Base-by-base conservation (phyloP, 2,329 filamentous ascomycete genomes). In the Beauveria medogensis region DNA sequence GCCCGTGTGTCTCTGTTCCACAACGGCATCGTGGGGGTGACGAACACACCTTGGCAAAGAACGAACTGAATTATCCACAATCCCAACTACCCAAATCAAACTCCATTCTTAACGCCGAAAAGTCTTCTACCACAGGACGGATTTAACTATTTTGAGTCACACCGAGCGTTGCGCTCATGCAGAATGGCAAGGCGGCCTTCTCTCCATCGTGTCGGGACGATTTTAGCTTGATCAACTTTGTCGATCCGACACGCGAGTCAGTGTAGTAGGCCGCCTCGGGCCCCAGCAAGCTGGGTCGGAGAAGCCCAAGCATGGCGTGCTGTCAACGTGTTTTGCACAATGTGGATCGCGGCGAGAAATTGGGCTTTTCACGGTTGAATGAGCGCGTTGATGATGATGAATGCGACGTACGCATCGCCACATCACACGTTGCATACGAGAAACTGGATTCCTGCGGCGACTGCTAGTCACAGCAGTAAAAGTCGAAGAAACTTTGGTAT, bases 71-170 rank as follows among this genome's bases (percentile, higher is more conserved):
- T 20, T 14, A 18, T 24, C 55, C 55, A 50, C 55, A 57, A 41
- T 50, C 55, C 54, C 54, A 37, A 37, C 26, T 22, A 5, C 20
- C 7, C n/a, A 22, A 12, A 12, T 26, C 26, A 40, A 40, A n/a
- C 43, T 57, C 20, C 22, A 50, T 41, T 8, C 30, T 50, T 57
- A 57, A 57, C 55, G 55, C 55, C 55, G 55, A 57, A 28, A 8
- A 9, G 16, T 2, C 22, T 41, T 50, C 22, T 20, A 9, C 20
- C 30, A 10, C 43, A 18, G 9, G 24, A 18, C 55, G 46, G 55
- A n/a, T 50, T 56, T 57, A 22, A 22, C 22, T 22, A 2, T 37
- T 2, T 50, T 57, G 44, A 50, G 55, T 57, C 55, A 57, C 44
- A 30, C 55, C 55, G 55, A 50, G n/a, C 30, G 30, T 28, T 28